These are phyloP conservation scores for Acacia melanoxylon DNA, from an alignment of 306 rosid species.

Conservation along the genomic window DNA sequence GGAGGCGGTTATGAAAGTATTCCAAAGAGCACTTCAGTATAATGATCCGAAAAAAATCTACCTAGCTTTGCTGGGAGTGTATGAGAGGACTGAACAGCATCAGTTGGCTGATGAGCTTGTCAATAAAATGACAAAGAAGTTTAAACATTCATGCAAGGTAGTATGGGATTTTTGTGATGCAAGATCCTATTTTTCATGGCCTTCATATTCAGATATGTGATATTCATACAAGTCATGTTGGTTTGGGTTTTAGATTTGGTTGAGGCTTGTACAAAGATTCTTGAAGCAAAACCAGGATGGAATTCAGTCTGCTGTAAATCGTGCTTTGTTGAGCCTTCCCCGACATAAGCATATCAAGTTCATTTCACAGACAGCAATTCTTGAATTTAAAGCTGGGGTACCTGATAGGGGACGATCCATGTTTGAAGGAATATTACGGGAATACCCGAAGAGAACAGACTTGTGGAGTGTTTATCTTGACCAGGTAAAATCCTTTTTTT, in stretches of 20 bases:
- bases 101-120: conserved; percentile 73
- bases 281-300: conserved; percentile 65
- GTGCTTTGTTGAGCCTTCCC: conserved; percentile 74
- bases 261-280: conserved; percentile 64
- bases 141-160: conserved; percentile 96
- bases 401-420: conserved; percentile 85
- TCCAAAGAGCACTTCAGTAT: conserved; percentile 76
- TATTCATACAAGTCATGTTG: neutral
- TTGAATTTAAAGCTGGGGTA: conserved; percentile 79
- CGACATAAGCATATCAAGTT: conserved; percentile 74
- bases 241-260: conserved; percentile 70
- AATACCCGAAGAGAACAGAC: conserved; percentile 86
- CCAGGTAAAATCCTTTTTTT: conserved; percentile 54
- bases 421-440: conserved; percentile 82
- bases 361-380: conserved; percentile 84
- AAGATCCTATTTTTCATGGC: conserved; percentile 1
- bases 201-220: neutral
- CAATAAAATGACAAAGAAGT: conserved; percentile 78
- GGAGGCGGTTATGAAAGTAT: conserved; percentile 81
- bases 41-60: conserved; percentile 78
- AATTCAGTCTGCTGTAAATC: conserved; percentile 51
- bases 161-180: conserved; percentile 4
- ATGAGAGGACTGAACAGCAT: conserved; percentile 78
- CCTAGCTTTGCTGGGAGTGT: conserved; percentile 83
- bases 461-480: conserved; percentile 93